These are phyloP conservation scores for Leucosporidium scottii DNA, from an alignment of 768 basidiomycete genomes.

Conservation along the genomic window DNA sequence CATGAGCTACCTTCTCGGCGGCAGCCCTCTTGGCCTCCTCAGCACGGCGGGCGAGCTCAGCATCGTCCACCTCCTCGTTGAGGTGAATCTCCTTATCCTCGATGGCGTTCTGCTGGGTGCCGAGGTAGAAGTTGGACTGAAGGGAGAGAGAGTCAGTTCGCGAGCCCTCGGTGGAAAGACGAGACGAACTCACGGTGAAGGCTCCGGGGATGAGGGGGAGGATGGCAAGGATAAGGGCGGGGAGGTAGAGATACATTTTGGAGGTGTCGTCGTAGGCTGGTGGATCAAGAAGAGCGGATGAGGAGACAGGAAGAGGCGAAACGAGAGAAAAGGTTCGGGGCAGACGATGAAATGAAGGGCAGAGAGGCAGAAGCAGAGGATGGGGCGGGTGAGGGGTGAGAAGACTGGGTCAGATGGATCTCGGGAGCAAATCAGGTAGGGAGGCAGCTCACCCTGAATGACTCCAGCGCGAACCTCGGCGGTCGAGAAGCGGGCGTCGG, in stretches of 20 bases:
- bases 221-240: constrained; percentile 3
- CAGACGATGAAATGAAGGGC: too few species aligned
- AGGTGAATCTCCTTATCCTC: not conserved
- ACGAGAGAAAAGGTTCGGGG: not conserved
- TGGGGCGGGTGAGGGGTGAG: too few species aligned
- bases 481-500: not conserved
- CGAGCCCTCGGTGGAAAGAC: too few species aligned
- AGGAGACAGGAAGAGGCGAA: not conserved
- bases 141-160: too few species aligned
- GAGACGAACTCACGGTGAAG: not conserved
- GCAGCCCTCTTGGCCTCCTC: not conserved
- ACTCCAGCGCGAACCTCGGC: not conserved
- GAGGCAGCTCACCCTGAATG: not conserved
- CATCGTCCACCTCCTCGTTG: not conserved
- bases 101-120: constrained; percentile 1
- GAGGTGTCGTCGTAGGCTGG: constrained; percentile 5
- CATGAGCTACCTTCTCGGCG: not conserved
- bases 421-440: too few species aligned
- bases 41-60: not conserved
- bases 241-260: constrained; percentile 1
- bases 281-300: too few species aligned
- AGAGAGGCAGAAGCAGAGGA: too few species aligned
- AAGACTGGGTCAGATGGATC: too few species aligned
- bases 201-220: not conserved
- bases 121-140: constrained; percentile 3